Evolutionary conservation across 2,329 filamentous ascomycete species (phyloP).

Genomic region (Aspergillus persii): DNA sequence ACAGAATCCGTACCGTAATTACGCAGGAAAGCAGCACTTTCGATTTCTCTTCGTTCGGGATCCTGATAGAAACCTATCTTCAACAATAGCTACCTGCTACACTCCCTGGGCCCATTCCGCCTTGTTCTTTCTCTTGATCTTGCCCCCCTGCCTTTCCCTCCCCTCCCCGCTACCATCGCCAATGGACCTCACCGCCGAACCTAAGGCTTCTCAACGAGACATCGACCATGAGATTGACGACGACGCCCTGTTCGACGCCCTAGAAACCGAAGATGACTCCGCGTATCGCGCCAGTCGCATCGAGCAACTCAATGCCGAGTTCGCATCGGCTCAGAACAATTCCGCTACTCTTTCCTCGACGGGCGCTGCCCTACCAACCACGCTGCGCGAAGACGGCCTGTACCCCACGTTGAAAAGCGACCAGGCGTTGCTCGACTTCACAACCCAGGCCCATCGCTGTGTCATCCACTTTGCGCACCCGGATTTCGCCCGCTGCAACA

Average conservation of each 20-base stretch:
- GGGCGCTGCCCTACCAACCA: constrained; percentile 6
- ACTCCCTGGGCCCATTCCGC: too few relatives aligned
- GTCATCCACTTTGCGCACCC: constrained; percentile 65
- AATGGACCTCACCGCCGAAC: constrained; percentile 30
- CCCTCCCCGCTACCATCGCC: not conserved
- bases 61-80: too few relatives aligned
- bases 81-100: too few relatives aligned
- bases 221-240: constrained; percentile 52
- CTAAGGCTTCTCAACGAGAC: constrained; percentile 20
- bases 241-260: constrained; percentile 59
- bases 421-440: constrained; percentile 59
- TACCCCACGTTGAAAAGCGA: constrained; percentile 49
- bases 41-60: too few relatives aligned
- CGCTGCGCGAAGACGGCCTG: constrained; percentile 24
- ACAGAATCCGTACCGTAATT: too few relatives aligned
- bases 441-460: constrained; percentile 56
- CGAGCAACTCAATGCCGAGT: constrained; percentile 59
- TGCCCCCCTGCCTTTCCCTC: not conserved
- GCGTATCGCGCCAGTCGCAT: constrained; percentile 57
- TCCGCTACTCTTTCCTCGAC: constrained; percentile 10
- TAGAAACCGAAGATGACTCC: constrained; percentile 54
- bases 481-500: constrained; percentile 60
- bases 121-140: not conserved
- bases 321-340: constrained; percentile 47
- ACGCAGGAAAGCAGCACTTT: too few relatives aligned